Conservation (phyloP, 2,329 filamentous ascomycete species). For the Diaporthe citri region DNA sequence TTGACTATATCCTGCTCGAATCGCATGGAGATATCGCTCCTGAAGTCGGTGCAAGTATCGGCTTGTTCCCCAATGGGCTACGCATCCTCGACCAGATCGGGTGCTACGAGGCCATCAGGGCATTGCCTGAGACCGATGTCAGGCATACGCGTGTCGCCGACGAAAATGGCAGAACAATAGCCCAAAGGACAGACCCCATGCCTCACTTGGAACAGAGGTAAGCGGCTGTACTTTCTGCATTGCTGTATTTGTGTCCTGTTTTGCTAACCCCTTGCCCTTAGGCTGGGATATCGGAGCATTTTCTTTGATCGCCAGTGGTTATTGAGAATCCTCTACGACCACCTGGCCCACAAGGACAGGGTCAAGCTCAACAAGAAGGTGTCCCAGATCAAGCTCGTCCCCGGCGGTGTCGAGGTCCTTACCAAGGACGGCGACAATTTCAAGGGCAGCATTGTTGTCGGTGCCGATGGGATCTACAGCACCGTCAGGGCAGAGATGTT, state of each 20-base stretch:
- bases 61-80: conserved; percentile 55
- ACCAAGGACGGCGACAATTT: conserved; percentile 39
- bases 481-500: conserved; percentile 42
- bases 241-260: background rate
- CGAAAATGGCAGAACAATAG: background rate
- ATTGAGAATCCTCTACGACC: conserved; percentile 50
- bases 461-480: conserved; percentile 40
- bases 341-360: conserved; percentile 50
- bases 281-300: conserved; percentile 48
- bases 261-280: background rate
- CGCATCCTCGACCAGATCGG: conserved; percentile 65
- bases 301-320: conserved; percentile 54
- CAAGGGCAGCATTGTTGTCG: conserved; percentile 40
- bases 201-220: conserved; percentile 10
- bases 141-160: background rate
- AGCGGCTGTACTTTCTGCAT: background rate
- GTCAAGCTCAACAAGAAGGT: conserved; percentile 49
- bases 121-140: background rate
- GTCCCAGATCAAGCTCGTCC: conserved; percentile 42
- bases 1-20: conserved; percentile 65
- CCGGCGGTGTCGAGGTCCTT: conserved; percentile 1
- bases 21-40: conserved; percentile 56
- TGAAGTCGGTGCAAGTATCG: conserved; percentile 61
- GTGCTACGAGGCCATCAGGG: conserved; percentile 47
- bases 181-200: background rate